phyloP scores from a whole-genome alignment of 2,329 filamentous ascomycete genomes.

The Aurifilum marmelostoma region DNA sequence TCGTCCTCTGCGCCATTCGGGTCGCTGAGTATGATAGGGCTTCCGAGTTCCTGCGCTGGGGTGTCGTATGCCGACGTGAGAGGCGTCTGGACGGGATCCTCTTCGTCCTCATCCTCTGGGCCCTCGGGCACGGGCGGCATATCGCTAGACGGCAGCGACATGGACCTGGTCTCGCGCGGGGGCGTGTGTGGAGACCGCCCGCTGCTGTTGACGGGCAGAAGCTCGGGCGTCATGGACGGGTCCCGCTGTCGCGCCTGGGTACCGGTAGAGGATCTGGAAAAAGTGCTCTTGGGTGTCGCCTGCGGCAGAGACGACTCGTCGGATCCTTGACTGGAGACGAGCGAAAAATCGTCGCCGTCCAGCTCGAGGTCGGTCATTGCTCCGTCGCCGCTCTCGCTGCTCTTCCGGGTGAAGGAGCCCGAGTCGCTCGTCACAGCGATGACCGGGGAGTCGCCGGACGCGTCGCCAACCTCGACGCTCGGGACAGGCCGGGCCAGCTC shows the following conservation, averaged over 20 bases:
- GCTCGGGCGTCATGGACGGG: conserved; percentile 22
- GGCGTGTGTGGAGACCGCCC: conserved; percentile 24
- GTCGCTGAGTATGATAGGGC: conserved; percentile 40
- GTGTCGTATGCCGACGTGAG: conserved; percentile 52
- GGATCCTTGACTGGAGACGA: conserved; percentile 8
- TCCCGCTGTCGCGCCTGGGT: conserved; percentile 14
- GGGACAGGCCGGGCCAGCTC: conserved; percentile 12
- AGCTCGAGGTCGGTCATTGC: conserved; percentile 3
- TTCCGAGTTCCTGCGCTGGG: conserved; percentile 40
- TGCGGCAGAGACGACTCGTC: conserved; percentile 1
- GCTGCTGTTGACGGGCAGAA: conserved; percentile 11
- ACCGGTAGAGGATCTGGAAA: conserved; percentile 12
- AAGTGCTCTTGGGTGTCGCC: conserved; percentile 11
- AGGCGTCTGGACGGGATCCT: conserved; percentile 47
- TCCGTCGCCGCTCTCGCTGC: not conserved
- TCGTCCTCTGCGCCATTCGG: conserved; percentile 57
- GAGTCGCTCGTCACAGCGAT: conserved; percentile 8
- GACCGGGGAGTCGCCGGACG: conserved; percentile 12
- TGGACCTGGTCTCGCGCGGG: conserved; percentile 37
- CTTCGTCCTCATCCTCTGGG: conserved; percentile 47
- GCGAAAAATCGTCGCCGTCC: conserved; percentile 16
- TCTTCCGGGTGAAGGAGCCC: conserved; percentile 5
- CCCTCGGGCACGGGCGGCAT: conserved; percentile 49
- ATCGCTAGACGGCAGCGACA: conserved; percentile 49
- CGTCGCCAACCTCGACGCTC: conserved; percentile 17